These are phyloP conservation scores for Ceratobasidium sp. DNA, from an alignment of 1,284 basidiomycete species.

Conservation along the genomic window DNA sequence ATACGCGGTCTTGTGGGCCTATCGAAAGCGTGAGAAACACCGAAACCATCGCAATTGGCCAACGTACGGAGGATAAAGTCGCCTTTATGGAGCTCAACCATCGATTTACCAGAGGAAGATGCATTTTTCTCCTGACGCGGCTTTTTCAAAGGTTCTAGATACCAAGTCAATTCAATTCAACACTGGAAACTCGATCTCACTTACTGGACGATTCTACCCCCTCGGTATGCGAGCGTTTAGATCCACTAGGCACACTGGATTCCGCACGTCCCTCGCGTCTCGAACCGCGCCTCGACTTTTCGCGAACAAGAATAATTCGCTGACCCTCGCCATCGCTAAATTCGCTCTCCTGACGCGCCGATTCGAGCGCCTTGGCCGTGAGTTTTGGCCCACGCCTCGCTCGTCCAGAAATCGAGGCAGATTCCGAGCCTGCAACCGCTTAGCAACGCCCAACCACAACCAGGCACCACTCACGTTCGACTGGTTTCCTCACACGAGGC, in stretches of 20 bases:
- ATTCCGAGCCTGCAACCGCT: neutral
- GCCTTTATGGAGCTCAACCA: slow-evolving; percentile 8
- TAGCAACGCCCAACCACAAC: no score
- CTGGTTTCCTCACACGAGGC: neutral
- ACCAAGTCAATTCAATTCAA: neutral
- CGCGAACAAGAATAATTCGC: no score
- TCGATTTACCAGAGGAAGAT: neutral
- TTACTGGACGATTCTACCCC: neutral
- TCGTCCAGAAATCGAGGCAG: neutral
- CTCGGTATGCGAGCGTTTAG: neutral
- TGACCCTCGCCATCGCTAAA: neutral
- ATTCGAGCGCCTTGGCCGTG: neutral
- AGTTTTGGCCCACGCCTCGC: slow-evolving; percentile 1
- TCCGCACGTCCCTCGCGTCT: neutral
- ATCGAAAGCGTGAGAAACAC: neutral
- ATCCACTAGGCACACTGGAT: neutral
- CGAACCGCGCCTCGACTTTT: neutral
- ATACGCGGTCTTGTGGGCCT: slow-evolving; percentile 13
- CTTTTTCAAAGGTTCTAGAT: neutral
- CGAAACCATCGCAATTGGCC: neutral
- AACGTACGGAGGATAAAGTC: slow-evolving; percentile 21
- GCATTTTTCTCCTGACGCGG: neutral
- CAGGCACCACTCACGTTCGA: neutral
- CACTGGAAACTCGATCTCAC: neutral
- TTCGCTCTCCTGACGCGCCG: neutral